A percentile compares a stretch with the other conserved stretches of the same genome.
Conservation (phyloP, 345 rosid genomes). For the Eucalyptus paniculata region DNA sequence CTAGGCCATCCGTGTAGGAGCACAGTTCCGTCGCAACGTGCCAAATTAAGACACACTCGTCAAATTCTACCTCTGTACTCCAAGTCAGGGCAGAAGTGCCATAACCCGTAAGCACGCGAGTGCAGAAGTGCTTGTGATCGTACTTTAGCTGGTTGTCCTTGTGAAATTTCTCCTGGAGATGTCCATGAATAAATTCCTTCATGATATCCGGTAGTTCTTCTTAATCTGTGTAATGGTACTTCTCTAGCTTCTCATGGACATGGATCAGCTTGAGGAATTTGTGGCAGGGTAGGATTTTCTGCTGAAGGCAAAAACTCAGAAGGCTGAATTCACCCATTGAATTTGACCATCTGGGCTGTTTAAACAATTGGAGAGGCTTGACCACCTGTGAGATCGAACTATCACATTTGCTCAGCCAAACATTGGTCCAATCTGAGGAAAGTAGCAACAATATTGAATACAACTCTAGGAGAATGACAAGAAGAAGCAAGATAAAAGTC, state of each 20-base stretch:
- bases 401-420: too few species aligned
- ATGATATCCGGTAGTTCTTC: background rate
- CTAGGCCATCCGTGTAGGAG: background rate
- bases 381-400: too few species aligned
- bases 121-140: background rate
- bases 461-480: slow-evolving; percentile 1
- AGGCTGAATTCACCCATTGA: too few species aligned
- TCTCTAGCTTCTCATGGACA: too few species aligned
- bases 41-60: background rate
- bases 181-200: background rate
- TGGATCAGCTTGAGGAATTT: too few species aligned
- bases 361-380: too few species aligned
- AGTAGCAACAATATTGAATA: background rate
- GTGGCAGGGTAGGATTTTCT: background rate
- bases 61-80: background rate
- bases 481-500: background rate
- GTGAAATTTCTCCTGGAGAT: background rate
- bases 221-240: background rate
- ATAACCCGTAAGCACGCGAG: background rate
- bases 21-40: background rate
- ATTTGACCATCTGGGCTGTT: too few species aligned
- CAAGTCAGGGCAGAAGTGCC: background rate
- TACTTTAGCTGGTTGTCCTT: background rate
- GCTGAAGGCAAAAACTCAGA: too few species aligned
- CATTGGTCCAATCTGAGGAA: background rate